phyloP scores from a whole-genome alignment of 2,329 filamentous ascomycete species.

The Thyridium curvatum region DNA sequence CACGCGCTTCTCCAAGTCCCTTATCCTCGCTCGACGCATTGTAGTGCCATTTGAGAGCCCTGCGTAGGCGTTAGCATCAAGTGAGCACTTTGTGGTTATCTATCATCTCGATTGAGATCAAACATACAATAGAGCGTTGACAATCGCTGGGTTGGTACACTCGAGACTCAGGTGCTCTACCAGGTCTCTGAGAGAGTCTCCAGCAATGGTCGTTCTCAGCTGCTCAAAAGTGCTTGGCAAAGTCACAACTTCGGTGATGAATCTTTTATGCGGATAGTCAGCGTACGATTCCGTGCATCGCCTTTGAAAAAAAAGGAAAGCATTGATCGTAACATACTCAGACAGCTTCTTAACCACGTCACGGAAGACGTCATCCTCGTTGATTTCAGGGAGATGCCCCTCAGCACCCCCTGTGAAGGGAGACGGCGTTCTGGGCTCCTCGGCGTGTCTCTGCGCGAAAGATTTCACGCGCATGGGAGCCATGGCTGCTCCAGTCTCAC shows the following conservation, averaged over 20 bases:
- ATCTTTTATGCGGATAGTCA: slow-evolving; percentile 36
- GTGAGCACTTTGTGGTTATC: slow-evolving; percentile 3
- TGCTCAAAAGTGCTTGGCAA: slow-evolving; percentile 69
- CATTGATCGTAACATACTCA: slow-evolving; percentile 26
- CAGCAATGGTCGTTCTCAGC: slow-evolving; percentile 59
- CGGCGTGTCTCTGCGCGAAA: slow-evolving; percentile 16
- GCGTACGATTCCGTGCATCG: background rate
- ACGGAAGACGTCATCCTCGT: slow-evolving; percentile 53
- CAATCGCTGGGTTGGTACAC: slow-evolving; percentile 62
- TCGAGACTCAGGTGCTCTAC: slow-evolving; percentile 57
- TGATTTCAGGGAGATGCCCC: slow-evolving; percentile 46
- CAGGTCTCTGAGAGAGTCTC: slow-evolving; percentile 49
- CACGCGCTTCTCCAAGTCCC: slow-evolving; percentile 61
- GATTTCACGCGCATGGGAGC: slow-evolving; percentile 35
- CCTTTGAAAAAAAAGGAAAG: slow-evolving; percentile 1
- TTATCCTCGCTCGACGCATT: slow-evolving; percentile 56
- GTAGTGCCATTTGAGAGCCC: slow-evolving; percentile 71
- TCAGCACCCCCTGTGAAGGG: slow-evolving; percentile 13
- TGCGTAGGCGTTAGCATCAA: slow-evolving; percentile 24
- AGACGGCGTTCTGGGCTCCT: slow-evolving; percentile 23
- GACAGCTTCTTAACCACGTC: slow-evolving; percentile 62
- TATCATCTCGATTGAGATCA: too few relatives aligned
- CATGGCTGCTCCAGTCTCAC: slow-evolving; percentile 14
- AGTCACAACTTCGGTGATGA: slow-evolving; percentile 55
- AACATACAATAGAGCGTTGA: slow-evolving; percentile 67